Percentiles rank a stretch among this genome's conserved stretches.
Evolutionary conservation across 352 stramenopile species (phyloP).

Genomic region (Globisporangium radiosum): DNA sequence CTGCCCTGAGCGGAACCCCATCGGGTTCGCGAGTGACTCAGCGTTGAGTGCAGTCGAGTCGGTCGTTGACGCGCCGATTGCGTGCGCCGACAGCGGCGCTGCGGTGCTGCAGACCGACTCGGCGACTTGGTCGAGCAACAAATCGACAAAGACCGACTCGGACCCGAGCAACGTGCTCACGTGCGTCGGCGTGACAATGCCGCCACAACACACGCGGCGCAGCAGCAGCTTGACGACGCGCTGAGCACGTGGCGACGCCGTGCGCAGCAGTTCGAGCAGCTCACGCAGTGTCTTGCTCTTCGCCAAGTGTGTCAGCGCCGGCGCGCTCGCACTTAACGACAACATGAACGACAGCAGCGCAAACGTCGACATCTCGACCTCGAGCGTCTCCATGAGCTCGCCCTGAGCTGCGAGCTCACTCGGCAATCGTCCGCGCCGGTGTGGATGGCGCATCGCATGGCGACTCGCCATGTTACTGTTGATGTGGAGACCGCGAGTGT

Average conservation of each 20-base stretch:
- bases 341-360: conserved; percentile 71
- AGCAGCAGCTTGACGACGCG: conserved; percentile 80
- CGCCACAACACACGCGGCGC: conserved; percentile 60
- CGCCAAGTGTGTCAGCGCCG: conserved; percentile 49
- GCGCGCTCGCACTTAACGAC: conserved; percentile 61
- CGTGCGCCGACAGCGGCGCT: conserved; percentile 48
- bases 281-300: conserved; percentile 63
- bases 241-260: conserved; percentile 72
- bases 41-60: conserved; percentile 23
- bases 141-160: conserved; percentile 74
- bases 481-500: background rate
- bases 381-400: conserved; percentile 61
- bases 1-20: conserved; percentile 76
- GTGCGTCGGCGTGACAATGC: conserved; percentile 54
- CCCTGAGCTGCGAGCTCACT: conserved; percentile 27
- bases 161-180: conserved; percentile 72
- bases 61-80: conserved; percentile 35
- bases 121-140: conserved; percentile 81
- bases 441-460: background rate
- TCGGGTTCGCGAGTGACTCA: conserved; percentile 75
- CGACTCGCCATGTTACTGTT: background rate
- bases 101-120: conserved; percentile 80
- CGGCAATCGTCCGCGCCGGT: conserved; percentile 5
- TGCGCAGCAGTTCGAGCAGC: conserved; percentile 65
- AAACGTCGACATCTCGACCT: conserved; percentile 75